Evolutionary conservation across 805 yeast species (phyloP).

Genomic region (Blastobotrys chiropterorum): DNA sequence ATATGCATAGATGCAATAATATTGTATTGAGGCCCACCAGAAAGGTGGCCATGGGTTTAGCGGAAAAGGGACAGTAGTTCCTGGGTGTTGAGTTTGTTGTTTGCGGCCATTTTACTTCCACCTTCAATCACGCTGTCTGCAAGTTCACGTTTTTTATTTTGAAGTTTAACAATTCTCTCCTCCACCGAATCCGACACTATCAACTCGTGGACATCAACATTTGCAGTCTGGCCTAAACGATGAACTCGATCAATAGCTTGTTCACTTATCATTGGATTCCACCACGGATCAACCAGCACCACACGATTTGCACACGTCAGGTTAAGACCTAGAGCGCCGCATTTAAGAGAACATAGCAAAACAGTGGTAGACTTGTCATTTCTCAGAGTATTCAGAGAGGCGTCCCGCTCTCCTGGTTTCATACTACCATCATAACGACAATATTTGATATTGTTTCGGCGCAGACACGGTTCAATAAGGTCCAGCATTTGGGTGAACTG

Average conservation of each 20-base stretch:
- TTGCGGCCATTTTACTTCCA: conserved; percentile 10
- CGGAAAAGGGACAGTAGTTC: conserved; percentile 25
- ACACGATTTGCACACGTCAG: conserved; percentile 39
- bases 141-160: conserved; percentile 32
- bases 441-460: conserved; percentile 28
- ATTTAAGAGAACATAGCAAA: conserved; percentile 38
- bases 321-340: conserved; percentile 43
- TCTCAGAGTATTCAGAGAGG: conserved; percentile 27
- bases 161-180: conserved; percentile 33
- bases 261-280: conserved; percentile 46
- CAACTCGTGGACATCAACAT: conserved; percentile 42
- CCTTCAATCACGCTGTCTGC: conserved; percentile 31
- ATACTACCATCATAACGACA: conserved; percentile 35
- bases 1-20: too few relatives aligned
- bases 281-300: conserved; percentile 42
- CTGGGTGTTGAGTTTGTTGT: conserved; percentile 20
- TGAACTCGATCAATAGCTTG: conserved; percentile 50
- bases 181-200: conserved; percentile 37
- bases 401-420: conserved; percentile 28
- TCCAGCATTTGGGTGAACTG: conserved; percentile 36
- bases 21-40: too few relatives aligned
- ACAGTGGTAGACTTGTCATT: conserved; percentile 28
- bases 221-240: conserved; percentile 40
- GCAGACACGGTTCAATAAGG: conserved; percentile 27
- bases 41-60: too few relatives aligned